These are phyloP conservation scores for Babesia caballi DNA, from an alignment of 169 alveolate genomes.

Conservation along the genomic window DNA sequence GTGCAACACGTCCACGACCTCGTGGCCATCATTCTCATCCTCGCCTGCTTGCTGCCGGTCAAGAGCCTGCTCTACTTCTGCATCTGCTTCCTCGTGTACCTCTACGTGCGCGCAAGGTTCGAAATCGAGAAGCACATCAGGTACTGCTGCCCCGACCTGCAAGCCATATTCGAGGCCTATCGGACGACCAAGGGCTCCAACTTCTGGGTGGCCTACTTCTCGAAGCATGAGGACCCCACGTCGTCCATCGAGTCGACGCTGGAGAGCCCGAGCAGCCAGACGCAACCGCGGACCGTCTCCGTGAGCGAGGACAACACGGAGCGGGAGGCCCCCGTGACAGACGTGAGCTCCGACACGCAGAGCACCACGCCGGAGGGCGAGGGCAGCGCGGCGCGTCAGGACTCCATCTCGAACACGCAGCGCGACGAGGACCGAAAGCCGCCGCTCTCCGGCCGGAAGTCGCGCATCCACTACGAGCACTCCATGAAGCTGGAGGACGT, in stretches of 20 bases:
- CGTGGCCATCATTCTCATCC: conserved; percentile 68
- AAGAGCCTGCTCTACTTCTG: conserved; percentile 70
- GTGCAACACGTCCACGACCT: conserved; percentile 77
- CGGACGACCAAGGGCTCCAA: conserved; percentile 75
- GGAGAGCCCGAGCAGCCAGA: not conserved
- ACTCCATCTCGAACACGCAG: not conserved
- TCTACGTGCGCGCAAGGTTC: conserved; percentile 79
- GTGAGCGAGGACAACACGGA: not conserved
- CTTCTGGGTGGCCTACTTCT: conserved; percentile 87
- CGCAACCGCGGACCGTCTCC: not conserved
- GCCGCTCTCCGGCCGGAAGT: not conserved
- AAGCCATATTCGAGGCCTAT: conserved; percentile 77
- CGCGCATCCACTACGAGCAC: not conserved
- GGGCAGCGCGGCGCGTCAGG: not conserved
- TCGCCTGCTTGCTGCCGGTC: conserved; percentile 68
- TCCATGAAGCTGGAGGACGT: conserved; percentile 28
- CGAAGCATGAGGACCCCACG: conserved; percentile 25
- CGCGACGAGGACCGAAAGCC: not conserved
- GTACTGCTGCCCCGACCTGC: conserved; percentile 83
- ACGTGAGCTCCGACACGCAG: not conserved
- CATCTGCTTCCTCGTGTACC: conserved; percentile 73
- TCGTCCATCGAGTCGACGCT: not conserved
- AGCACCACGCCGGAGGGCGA: not conserved
- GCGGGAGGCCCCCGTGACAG: not conserved
- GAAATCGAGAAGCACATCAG: conserved; percentile 84